These are phyloP conservation scores for Coniella vitis DNA, from an alignment of 2,329 filamentous ascomycete genomes.

Conservation along the genomic window DNA sequence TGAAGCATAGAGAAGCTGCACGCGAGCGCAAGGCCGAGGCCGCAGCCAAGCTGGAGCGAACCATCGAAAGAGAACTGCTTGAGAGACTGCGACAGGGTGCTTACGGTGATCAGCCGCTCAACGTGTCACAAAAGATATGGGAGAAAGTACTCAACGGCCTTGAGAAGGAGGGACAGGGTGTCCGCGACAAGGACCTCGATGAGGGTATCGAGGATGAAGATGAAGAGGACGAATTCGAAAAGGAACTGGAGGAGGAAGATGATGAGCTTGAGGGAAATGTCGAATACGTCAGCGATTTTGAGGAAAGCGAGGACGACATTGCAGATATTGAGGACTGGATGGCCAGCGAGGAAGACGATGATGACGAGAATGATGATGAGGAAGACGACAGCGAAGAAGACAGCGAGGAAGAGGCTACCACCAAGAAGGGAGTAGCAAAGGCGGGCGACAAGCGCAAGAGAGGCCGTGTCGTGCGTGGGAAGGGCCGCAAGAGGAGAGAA, in stretches of 20 bases:
- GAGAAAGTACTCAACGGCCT: conserved; percentile 90
- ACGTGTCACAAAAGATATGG: conserved; percentile 93
- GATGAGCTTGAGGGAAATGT: conserved; percentile 72
- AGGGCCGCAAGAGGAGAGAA: conserved; percentile 63
- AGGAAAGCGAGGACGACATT: conserved; percentile 73
- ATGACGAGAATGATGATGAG: conserved; percentile 52
- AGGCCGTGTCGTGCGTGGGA: conserved; percentile 40
- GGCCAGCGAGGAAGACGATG: conserved; percentile 61
- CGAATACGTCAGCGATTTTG: conserved; percentile 89
- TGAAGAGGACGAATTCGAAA: conserved; percentile 59
- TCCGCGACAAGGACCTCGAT: conserved; percentile 80
- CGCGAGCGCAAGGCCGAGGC: conserved; percentile 64
- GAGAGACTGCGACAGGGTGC: conserved; percentile 85
- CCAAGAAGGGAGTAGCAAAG: conserved; percentile 47
- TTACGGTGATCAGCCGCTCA: conserved; percentile 90
- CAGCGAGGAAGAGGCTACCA: conserved; percentile 25
- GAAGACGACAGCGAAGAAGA: conserved; percentile 46
- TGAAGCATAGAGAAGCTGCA: conserved; percentile 67
- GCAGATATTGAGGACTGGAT: conserved; percentile 90
- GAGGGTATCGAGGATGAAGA: conserved; percentile 77
- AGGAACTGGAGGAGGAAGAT: conserved; percentile 51
- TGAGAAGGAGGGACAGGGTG: conserved; percentile 78
- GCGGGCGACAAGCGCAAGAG: conserved; percentile 51
- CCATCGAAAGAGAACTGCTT: conserved; percentile 91
- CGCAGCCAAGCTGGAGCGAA: conserved; percentile 88